Conservation (phyloP, 495 filamentous ascomycete species). For the Lophiostoma macrostomum region DNA sequence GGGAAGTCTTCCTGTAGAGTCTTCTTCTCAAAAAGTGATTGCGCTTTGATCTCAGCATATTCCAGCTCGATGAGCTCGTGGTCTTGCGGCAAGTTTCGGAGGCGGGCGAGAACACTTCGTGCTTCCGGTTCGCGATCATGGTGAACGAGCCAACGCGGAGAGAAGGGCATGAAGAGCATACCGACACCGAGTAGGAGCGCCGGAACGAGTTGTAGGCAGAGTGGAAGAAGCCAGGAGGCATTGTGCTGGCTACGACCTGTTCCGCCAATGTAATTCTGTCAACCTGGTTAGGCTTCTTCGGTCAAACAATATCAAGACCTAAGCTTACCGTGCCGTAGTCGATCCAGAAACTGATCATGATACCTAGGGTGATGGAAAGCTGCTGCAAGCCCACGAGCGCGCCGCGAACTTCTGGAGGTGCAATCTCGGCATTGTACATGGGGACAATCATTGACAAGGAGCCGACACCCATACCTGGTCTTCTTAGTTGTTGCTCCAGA, state of each 20-base stretch:
- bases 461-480: slow-evolving; percentile 64
- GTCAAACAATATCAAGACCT: neutral
- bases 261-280: slow-evolving; percentile 70
- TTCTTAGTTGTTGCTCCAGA: slow-evolving; percentile 1
- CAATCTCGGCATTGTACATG: slow-evolving; percentile 70
- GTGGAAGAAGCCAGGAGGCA: slow-evolving; percentile 45
- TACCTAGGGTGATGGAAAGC: slow-evolving; percentile 77
- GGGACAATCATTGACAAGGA: slow-evolving; percentile 64
- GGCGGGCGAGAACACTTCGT: slow-evolving; percentile 60
- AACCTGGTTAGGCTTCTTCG: neutral
- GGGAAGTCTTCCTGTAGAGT: slow-evolving; percentile 70
- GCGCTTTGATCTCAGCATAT: slow-evolving; percentile 78
- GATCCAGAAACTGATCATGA: slow-evolving; percentile 83
- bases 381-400: slow-evolving; percentile 76
- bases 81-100: slow-evolving; percentile 59
- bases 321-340: slow-evolving; percentile 52
- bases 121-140: slow-evolving; percentile 71
- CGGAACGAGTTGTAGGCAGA: slow-evolving; percentile 41
- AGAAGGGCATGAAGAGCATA: slow-evolving; percentile 81
- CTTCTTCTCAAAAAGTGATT: slow-evolving; percentile 75
- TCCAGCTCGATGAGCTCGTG: slow-evolving; percentile 70
- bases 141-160: slow-evolving; percentile 75
- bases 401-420: slow-evolving; percentile 62
- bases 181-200: slow-evolving; percentile 49
- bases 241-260: slow-evolving; percentile 59